Evolutionary conservation across 192 early-diverging fungal genomes (phyloP).

Genomic region (Backusella liffmaniae): DNA sequence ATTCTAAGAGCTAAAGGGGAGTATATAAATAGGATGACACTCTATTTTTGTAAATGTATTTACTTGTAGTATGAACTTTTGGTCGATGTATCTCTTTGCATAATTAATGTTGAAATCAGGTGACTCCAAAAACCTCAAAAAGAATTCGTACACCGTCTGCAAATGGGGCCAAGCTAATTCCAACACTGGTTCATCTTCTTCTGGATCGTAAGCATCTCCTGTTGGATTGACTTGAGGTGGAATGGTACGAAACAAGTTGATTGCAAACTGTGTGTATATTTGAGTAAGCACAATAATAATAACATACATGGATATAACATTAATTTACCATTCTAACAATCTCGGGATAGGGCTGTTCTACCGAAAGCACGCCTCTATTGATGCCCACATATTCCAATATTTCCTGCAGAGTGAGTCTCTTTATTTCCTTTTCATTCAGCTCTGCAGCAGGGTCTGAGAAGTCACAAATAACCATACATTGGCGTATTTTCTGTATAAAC

Average conservation of each 20-base stretch:
- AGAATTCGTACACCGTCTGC: constrained; percentile 97
- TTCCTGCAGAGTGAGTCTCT: constrained; percentile 85
- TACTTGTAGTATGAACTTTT: constrained; percentile 89
- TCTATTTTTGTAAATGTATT: constrained; percentile 28
- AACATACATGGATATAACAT: not conserved
- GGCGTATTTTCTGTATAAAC: constrained; percentile 85
- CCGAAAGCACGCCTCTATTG: constrained; percentile 81
- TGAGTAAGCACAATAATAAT: not conserved
- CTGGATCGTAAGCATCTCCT: constrained; percentile 96
- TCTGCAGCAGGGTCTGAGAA: constrained; percentile 87
- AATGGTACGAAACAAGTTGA: constrained; percentile 94
- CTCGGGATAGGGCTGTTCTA: constrained; percentile 83
- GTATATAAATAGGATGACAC: constrained; percentile 29
- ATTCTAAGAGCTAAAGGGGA: constrained; percentile 74
- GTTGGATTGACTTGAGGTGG: constrained; percentile 95
- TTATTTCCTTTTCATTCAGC: constrained; percentile 94
- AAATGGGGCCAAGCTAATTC: constrained; percentile 98
- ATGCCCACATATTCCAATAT: constrained; percentile 91
- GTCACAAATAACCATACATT: constrained; percentile 93
- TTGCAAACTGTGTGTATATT: constrained; percentile 63
- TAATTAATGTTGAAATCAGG: constrained; percentile 96
- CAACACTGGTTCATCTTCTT: constrained; percentile 98
- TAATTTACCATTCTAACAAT: constrained; percentile 88
- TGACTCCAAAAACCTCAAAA: constrained; percentile 95
- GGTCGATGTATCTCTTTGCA: constrained; percentile 96